Percentiles rank a stretch among this genome's conserved stretches.
phyloP scores from a whole-genome alignment of 352 stramenopile genomes.

The Phytophthora sojae region DNA sequence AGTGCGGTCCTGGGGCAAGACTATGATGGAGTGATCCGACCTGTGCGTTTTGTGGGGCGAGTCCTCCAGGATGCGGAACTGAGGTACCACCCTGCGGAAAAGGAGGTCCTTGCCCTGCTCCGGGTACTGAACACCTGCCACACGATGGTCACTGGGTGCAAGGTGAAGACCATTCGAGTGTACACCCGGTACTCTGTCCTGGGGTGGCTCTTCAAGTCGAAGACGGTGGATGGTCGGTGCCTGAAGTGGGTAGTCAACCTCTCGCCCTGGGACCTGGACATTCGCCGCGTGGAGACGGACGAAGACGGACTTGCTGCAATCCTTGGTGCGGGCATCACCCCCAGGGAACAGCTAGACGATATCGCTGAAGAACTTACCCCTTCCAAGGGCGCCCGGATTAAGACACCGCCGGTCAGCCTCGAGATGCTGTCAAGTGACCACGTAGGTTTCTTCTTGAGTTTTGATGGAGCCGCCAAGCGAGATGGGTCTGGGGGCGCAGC shows the following conservation, averaged over 20 bases:
- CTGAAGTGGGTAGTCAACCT: no score
- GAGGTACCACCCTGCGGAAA: slow-evolving; percentile 1
- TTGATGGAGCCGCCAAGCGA: no score
- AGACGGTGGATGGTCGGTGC: background rate
- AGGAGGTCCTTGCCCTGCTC: background rate
- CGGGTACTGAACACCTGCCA: slow-evolving; percentile 6
- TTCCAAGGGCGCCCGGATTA: no score
- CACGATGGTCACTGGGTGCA: slow-evolving; percentile 4
- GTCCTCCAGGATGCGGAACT: slow-evolving; percentile 10
- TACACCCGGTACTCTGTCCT: slow-evolving; percentile 12
- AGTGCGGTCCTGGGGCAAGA: slow-evolving; percentile 38
- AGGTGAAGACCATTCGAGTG: background rate
- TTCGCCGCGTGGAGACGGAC: no score
- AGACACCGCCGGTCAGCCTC: no score
- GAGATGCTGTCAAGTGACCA: no score
- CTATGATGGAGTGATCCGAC: slow-evolving; percentile 28
- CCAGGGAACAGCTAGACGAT: no score
- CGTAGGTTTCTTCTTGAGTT: no score
- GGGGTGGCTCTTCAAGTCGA: slow-evolving; percentile 8
- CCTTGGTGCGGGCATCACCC: background rate
- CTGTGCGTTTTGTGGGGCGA: slow-evolving; percentile 29
- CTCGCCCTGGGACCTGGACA: no score
- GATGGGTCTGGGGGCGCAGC: no score
- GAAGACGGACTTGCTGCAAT: slow-evolving; percentile 8
- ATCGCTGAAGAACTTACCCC: no score